Conservation (phyloP, 164 flowering plant genomes). For the Annona squamosa region DNA sequence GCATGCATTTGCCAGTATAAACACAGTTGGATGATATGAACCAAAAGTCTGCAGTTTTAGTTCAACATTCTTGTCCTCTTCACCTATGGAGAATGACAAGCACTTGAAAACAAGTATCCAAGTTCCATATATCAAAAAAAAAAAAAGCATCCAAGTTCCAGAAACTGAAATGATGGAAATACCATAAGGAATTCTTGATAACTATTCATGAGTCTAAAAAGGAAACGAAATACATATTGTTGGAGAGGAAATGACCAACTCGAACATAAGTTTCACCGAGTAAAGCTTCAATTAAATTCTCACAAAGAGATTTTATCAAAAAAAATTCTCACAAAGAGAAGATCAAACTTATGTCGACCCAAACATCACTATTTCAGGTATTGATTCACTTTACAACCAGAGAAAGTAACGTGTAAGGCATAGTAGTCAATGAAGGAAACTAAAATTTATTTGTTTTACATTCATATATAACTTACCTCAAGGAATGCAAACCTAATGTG, state of each 20-base stretch:
- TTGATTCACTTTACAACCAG: too few relatives aligned
- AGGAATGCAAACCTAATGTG: too few relatives aligned
- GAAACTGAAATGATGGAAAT: neutral
- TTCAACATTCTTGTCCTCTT: conserved; percentile 19
- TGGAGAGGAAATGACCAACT: neutral
- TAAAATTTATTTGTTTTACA: too few relatives aligned
- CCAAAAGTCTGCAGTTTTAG: conserved; percentile 13
- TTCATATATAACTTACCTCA: too few relatives aligned
- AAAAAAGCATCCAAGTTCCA: neutral
- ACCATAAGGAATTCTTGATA: neutral
- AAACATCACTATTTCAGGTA: too few relatives aligned
- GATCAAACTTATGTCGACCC: too few relatives aligned
- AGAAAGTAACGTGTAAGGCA: too few relatives aligned
- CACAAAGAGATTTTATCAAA: too few relatives aligned
- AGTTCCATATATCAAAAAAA: neutral
- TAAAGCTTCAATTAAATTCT: too few relatives aligned
- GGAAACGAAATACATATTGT: too few relatives aligned
- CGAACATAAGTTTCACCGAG: neutral
- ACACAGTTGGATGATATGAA: neutral
- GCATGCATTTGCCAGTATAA: conserved; percentile 22
- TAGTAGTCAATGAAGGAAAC: too few relatives aligned
- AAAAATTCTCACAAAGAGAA: too few relatives aligned
- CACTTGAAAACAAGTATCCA: neutral
- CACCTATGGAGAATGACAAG: conserved; percentile 12
- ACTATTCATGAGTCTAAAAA: neutral